Evolutionary conservation across 2,329 filamentous ascomycete genomes (phyloP), one percentile per base, ranked within the genome.

Genomic region (Lecanicillium sp.): DNA sequence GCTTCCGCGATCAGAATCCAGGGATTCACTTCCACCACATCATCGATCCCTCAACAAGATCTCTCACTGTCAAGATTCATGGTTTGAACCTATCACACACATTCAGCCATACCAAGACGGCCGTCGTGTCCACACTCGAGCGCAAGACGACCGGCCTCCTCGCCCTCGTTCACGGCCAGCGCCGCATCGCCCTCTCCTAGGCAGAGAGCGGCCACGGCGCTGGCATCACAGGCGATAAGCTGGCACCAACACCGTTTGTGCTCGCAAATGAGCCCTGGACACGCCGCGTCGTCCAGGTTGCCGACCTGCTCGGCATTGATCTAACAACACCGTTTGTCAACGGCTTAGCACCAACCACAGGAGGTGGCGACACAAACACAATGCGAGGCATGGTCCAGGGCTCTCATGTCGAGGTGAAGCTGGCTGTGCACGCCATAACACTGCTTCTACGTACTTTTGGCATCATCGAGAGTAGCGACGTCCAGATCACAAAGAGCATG

Each of bases 361-460:
- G 9, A 19, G 25, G 30, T 7, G 33, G 25, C 1, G 32, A 32
- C 3, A 19, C 14, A n/a, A 20, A 36, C 3, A 28, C 36, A n/a
- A 37, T 39, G 17, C 39, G 35, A 8, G 57, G 60, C 4, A 43
- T 56, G 11, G 60, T 58, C 30, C 48, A 51, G 1, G 59, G 57
- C 0, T 53, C 57, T 0, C 64, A 68, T 17, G 57, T 61, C 1
- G 64, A 68, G 41, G 59, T 61, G 13, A 67, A 67, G 40, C 53
- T 68, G 0, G 59, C 62, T 0, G 50, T 56, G 0, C 55, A 61
- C 15, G 57, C 55, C 0, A 35, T 64, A 0, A 54, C 53, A 7
- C 37, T 53, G 0, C 43, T 64, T 0, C 47, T 65, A 0, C 36
- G 39, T 1, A 39, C 38, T 3, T 58, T 57, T 30, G 37, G 32